phyloP scores from a whole-genome alignment of 495 filamentous ascomycete species.

The Xylaria palmicola region DNA sequence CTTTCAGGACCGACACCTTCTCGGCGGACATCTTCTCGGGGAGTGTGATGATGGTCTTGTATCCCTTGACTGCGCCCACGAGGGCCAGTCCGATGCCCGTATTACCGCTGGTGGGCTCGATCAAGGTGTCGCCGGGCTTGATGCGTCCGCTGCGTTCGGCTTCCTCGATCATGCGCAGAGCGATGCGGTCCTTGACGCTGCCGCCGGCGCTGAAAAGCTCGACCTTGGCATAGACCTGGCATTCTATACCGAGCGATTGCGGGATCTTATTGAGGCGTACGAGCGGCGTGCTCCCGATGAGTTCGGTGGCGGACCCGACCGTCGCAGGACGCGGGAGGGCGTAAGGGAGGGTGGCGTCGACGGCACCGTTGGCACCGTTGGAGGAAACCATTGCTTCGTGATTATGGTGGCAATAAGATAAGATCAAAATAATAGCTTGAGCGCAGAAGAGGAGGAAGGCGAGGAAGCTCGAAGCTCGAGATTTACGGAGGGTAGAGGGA shows the following conservation, averaged over 20 bases:
- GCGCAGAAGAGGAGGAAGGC: background rate
- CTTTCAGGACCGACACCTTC: slow-evolving; percentile 91
- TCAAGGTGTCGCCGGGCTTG: slow-evolving; percentile 94
- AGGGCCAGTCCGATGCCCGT: slow-evolving; percentile 96
- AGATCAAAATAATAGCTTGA: background rate
- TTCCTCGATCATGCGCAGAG: slow-evolving; percentile 95
- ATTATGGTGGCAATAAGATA: background rate
- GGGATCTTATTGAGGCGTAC: slow-evolving; percentile 91
- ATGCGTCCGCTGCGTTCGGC: slow-evolving; percentile 89
- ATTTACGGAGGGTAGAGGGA: background rate
- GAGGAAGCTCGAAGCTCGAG: background rate
- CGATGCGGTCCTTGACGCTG: slow-evolving; percentile 97
- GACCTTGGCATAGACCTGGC: slow-evolving; percentile 88
- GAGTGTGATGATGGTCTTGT: slow-evolving; percentile 97
- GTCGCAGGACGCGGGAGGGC: slow-evolving; percentile 27
- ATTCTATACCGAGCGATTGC: slow-evolving; percentile 82
- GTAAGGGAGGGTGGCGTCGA: slow-evolving; percentile 15
- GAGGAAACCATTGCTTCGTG: slow-evolving; percentile 19
- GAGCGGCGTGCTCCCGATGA: slow-evolving; percentile 92
- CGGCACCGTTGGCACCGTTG: slow-evolving; percentile 11
- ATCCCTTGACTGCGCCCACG: slow-evolving; percentile 92
- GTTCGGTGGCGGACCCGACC: slow-evolving; percentile 46
- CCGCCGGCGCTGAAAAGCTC: slow-evolving; percentile 98
- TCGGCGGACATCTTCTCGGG: slow-evolving; percentile 99
- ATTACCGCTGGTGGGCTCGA: slow-evolving; percentile 97